A percentile compares a stretch with the other conserved stretches of the same genome.
Conservation (phyloP, 495 filamentous ascomycete species). For the Aspergillus incahuasiensis region DNA sequence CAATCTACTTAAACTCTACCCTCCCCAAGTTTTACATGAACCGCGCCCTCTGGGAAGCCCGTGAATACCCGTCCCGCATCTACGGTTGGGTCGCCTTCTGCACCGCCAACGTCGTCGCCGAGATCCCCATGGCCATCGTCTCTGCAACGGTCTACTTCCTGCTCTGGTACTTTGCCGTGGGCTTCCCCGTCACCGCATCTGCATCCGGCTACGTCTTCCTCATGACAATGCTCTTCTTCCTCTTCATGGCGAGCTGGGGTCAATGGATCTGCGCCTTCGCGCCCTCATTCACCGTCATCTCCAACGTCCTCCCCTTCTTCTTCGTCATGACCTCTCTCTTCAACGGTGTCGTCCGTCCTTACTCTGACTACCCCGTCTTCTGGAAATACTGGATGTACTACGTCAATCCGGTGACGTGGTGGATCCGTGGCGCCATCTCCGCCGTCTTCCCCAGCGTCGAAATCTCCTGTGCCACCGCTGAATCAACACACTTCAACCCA, state of each 20-base stretch:
- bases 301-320: constrained; percentile 74
- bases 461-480: constrained; percentile 53
- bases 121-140: constrained; percentile 68
- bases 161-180: constrained; percentile 76
- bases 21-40: constrained; percentile 81
- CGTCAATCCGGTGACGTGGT: constrained; percentile 65
- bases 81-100: constrained; percentile 83
- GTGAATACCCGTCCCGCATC: constrained; percentile 71
- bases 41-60: constrained; percentile 67
- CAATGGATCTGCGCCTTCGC: constrained; percentile 84
- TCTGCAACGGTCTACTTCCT: constrained; percentile 64
- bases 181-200: constrained; percentile 58
- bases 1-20: constrained; percentile 69
- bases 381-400: constrained; percentile 81
- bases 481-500: constrained; percentile 62
- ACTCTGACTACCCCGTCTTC: constrained; percentile 57
- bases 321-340: constrained; percentile 72
- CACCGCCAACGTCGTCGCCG: constrained; percentile 68
- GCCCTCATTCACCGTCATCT: constrained; percentile 74
- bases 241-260: constrained; percentile 74
- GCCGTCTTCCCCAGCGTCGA: constrained; percentile 50
- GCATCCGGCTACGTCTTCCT: constrained; percentile 78
- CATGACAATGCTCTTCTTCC: constrained; percentile 76
- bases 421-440: constrained; percentile 68
- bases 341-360: constrained; percentile 68